These are phyloP conservation scores for Naganishia randhawae DNA, from an alignment of 768 basidiomycete genomes.

Conservation along the genomic window DNA sequence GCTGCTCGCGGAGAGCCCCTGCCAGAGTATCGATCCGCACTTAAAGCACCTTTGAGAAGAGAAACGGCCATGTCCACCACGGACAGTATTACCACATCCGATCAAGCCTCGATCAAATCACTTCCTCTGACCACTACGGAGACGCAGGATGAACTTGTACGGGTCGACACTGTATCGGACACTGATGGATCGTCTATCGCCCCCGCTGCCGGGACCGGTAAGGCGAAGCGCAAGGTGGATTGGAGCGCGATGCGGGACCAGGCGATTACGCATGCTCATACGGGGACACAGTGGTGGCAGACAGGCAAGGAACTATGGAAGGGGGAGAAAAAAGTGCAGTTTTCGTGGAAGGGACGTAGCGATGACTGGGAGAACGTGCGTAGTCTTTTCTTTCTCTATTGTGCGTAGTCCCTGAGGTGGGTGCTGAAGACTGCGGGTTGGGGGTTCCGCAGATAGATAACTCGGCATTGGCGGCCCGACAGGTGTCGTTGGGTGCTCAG, in stretches of 20 bases:
- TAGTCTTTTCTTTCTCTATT: neutral
- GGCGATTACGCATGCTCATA: conserved; percentile 13
- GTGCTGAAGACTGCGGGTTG: neutral
- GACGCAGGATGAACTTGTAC: neutral
- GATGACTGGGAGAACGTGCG: conserved; percentile 20
- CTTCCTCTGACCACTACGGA: conserved; percentile 8
- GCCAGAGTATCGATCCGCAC: neutral
- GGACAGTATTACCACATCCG: neutral
- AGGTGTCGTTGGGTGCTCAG: conserved; percentile 3
- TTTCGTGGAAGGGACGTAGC: conserved; percentile 4
- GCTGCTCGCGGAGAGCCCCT: conserved; percentile 12
- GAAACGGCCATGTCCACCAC: conserved; percentile 5
- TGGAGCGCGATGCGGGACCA: conserved; percentile 13
- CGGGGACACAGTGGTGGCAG: conserved; percentile 19
- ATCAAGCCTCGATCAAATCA: neutral
- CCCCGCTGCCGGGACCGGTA: neutral
- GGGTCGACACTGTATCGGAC: neutral
- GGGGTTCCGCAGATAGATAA: neutral
- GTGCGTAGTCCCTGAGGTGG: no score
- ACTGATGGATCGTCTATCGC: neutral
- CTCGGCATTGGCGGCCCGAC: conserved; percentile 11
- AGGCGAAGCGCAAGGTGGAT: conserved; percentile 6
- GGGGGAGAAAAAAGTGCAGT: conserved; percentile 15
- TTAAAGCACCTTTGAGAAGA: conserved; percentile 1
- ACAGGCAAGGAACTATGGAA: conserved; percentile 16